These are phyloP conservation scores for Handroanthus guayacan DNA, from an alignment of 257 asterid genomes.

Conservation along the genomic window DNA sequence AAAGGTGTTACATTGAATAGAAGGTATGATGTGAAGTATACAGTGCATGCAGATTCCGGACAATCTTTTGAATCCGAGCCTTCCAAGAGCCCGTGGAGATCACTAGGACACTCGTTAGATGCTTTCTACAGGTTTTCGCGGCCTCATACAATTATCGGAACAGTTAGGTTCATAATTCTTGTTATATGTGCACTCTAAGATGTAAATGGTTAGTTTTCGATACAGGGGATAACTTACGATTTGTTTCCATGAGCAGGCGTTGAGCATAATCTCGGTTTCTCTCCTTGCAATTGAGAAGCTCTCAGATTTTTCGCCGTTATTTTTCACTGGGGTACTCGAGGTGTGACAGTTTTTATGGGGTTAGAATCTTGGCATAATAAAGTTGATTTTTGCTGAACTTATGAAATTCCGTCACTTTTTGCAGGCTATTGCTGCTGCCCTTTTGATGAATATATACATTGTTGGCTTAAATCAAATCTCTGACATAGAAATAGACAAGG, in stretches of 20 bases:
- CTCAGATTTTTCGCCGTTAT: slow-evolving; percentile 79
- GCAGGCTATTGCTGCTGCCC: slow-evolving; percentile 91
- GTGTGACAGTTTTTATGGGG: slow-evolving; percentile 41
- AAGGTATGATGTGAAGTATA: slow-evolving; percentile 34
- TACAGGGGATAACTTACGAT: slow-evolving; percentile 30
- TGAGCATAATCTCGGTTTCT: slow-evolving; percentile 95
- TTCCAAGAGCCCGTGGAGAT: slow-evolving; percentile 54
- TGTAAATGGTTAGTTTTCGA: background rate
- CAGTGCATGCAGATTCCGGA: slow-evolving; percentile 61
- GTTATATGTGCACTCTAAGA: background rate
- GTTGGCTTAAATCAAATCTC: slow-evolving; percentile 89
- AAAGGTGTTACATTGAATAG: slow-evolving; percentile 39
- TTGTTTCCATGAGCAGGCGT: slow-evolving; percentile 68
- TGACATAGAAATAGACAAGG: slow-evolving; percentile 95
- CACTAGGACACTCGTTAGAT: slow-evolving; percentile 59
- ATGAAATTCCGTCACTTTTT: slow-evolving; percentile 17
- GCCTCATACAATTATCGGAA: slow-evolving; percentile 96
- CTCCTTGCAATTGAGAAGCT: slow-evolving; percentile 85
- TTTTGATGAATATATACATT: slow-evolving; percentile 85
- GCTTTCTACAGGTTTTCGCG: slow-evolving; percentile 93
- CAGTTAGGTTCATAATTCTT: slow-evolving; percentile 66
- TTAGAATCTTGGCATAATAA: slow-evolving; percentile 11
- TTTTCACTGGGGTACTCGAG: slow-evolving; percentile 75
- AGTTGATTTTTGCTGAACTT: slow-evolving; percentile 31
- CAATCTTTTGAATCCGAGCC: slow-evolving; percentile 68